phyloP scores from a whole-genome alignment of 257 asterid genomes.

The Scutellaria baicalensis region DNA sequence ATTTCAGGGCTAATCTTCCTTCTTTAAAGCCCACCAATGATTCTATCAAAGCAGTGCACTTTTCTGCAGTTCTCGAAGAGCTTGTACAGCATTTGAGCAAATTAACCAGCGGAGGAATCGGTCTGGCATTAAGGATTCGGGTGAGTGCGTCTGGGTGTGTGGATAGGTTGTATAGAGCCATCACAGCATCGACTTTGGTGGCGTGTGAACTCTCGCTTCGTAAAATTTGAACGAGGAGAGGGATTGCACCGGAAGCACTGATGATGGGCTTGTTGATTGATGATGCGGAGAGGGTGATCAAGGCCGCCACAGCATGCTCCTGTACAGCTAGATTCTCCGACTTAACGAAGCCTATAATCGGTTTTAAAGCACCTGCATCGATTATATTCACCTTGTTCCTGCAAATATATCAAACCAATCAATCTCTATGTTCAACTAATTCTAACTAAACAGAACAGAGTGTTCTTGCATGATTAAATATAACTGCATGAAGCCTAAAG shows the following conservation, averaged over 20 bases:
- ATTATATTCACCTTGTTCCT: conserved; percentile 69
- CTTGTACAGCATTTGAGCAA: conserved; percentile 53
- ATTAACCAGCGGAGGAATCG: conserved; percentile 50
- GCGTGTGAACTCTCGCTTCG: conserved; percentile 46
- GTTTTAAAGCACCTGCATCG: conserved; percentile 64
- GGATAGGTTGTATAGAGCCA: conserved; percentile 80
- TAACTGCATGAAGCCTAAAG: too few species aligned
- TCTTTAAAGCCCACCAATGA: conserved; percentile 59
- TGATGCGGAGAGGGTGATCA: conserved; percentile 82
- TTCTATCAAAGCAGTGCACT: conserved; percentile 58
- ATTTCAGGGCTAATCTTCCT: conserved; percentile 44
- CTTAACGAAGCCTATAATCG: conserved; percentile 55
- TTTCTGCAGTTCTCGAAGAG: conserved; percentile 60
- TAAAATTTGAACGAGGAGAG: conserved; percentile 56
- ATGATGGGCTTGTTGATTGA: conserved; percentile 72
- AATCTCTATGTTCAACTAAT: too few species aligned
- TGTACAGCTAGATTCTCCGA: conserved; percentile 45
- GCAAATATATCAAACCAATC: conserved; percentile 10
- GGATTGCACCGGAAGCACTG: conserved; percentile 63
- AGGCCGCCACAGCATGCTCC: conserved; percentile 68
- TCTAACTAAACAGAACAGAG: too few species aligned
- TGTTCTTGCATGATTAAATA: too few species aligned
- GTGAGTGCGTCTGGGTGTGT: conserved; percentile 44
- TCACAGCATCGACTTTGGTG: conserved; percentile 62
- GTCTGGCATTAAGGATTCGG: conserved; percentile 47